These are phyloP conservation scores for maize (Zea mays) DNA, from an alignment of 176 grass and related monocot species.

Conservation along the genomic window DNA sequence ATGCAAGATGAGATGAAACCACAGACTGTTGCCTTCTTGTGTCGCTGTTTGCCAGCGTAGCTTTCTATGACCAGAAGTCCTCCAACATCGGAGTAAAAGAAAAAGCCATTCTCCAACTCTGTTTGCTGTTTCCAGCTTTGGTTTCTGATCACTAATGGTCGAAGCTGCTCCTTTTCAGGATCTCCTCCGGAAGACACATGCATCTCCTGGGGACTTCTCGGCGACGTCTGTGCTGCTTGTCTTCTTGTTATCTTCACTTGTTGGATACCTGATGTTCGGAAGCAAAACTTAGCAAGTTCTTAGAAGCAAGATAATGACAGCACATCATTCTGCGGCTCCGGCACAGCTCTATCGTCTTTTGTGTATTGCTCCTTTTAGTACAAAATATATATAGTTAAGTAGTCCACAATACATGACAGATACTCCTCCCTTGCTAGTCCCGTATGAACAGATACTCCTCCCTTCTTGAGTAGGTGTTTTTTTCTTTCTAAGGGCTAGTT, in stretches of 20 bases:
- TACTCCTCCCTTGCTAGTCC: background rate
- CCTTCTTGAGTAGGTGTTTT: background rate
- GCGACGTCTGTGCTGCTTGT: conserved; percentile 43
- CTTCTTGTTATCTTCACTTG: conserved; percentile 41
- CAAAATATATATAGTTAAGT: background rate
- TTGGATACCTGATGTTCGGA: conserved; percentile 55
- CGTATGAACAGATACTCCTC: background rate
- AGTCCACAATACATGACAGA: conserved; percentile 23
- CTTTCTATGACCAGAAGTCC: conserved; percentile 3
- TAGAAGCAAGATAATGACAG: background rate
- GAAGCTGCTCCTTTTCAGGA: conserved; percentile 40
- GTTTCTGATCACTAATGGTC: conserved; percentile 26
- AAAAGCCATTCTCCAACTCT: background rate
- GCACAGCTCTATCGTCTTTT: background rate
- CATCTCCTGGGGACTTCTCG: conserved; percentile 49
- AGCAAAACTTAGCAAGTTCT: conserved; percentile 30
- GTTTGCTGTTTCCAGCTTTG: conserved; percentile 9
- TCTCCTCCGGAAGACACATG: conserved; percentile 39
- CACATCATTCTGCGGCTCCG: background rate
- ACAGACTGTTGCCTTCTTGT: background rate
- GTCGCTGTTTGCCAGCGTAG: background rate
- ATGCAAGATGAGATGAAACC: background rate
- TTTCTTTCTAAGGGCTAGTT: background rate
- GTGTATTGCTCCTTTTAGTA: conserved; percentile 7
- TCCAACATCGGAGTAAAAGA: background rate